Base-by-base conservation (phyloP, 2,329 filamentous ascomycete genomes). In the Pestalotiopsis sp. region DNA sequence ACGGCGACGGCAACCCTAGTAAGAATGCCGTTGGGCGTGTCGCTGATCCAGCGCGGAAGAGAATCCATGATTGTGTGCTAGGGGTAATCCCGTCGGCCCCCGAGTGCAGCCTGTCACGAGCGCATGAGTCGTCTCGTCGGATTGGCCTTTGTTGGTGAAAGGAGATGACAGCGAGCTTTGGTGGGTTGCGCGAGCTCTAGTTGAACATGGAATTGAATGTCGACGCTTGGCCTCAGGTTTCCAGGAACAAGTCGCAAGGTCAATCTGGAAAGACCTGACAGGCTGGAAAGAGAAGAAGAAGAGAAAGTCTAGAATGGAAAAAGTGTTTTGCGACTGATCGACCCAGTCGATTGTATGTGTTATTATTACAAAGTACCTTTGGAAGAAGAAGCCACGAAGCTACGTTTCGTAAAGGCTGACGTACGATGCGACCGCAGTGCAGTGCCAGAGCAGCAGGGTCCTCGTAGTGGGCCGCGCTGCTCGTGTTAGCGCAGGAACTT, bases 21-120 rank as follows among this genome's bases (percentile, higher is more conserved):
- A 3, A 84, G 71, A 4, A 82, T 70, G 67, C 82, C 75, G 20
- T 79, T 69, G 2, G 84, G 82, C 14, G 79, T 80, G 22, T 80
- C 78, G 66, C 75, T 74, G 62, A 76, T 22, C 6, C 65, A 69
- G 1, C 60, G 68, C 6, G 70, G 26, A 67, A 77, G 35, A 22
- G 66, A 44, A 40, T 73, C 74, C 75, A 76, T 75, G 35, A 61
- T 68, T 64, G 66, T 48, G 48, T 35, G 9, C 6, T 17, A 14
- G 17, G 35, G 60, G 17, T 39, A 52, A 30, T 24, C 10, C 11
- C 13, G 20, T 39, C n/a, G 60, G 38, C 24, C 56, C 20, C 11
- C 7, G 56, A 35, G 56, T 63, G 10, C 26, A 24, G n/a, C 1
- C 26, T 44, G 60, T 63, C 39, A 63, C 58, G 17, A 30, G 58